Evolutionary conservation across 257 asterid species (phyloP).

Genomic region (Fraxinus anomala): DNA sequence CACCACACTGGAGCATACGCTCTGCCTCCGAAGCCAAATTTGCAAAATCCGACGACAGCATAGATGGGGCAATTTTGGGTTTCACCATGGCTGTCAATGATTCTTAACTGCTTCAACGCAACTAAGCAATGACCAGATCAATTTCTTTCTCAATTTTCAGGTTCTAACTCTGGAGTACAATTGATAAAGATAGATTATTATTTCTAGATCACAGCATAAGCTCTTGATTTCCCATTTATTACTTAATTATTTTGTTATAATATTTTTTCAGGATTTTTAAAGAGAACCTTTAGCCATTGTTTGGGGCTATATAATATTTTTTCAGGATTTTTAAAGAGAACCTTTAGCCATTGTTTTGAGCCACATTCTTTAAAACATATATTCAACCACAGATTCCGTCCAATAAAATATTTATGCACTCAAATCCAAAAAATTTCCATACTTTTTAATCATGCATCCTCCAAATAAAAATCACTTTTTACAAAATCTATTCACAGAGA

Average conservation of each 20-base stretch:
- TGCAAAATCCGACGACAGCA: constrained; percentile 94
- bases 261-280: neutral
- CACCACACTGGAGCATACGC: constrained; percentile 77
- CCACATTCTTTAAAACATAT: too few species aligned
- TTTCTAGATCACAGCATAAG: neutral
- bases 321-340: neutral
- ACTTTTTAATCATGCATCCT: too few species aligned
- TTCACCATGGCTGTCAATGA: constrained; percentile 45
- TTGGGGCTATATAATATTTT: too few species aligned
- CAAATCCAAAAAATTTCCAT: too few species aligned
- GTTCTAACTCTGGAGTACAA: neutral
- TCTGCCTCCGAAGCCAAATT: constrained; percentile 87
- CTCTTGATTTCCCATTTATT: neutral
- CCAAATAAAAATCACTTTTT: too few species aligned
- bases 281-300: neutral
- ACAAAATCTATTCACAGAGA: too few species aligned
- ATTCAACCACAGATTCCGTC: too few species aligned
- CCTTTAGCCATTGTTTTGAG: neutral
- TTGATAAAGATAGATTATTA: neutral
- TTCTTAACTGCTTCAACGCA: neutral
- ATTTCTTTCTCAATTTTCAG: neutral
- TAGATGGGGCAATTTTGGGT: constrained; percentile 84
- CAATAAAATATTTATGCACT: too few species aligned
- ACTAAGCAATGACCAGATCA: constrained; percentile 9
- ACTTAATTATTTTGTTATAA: neutral